Base-by-base conservation (phyloP, 176 grass and related monocot genomes). In the Triticum timopheevii region DNA sequence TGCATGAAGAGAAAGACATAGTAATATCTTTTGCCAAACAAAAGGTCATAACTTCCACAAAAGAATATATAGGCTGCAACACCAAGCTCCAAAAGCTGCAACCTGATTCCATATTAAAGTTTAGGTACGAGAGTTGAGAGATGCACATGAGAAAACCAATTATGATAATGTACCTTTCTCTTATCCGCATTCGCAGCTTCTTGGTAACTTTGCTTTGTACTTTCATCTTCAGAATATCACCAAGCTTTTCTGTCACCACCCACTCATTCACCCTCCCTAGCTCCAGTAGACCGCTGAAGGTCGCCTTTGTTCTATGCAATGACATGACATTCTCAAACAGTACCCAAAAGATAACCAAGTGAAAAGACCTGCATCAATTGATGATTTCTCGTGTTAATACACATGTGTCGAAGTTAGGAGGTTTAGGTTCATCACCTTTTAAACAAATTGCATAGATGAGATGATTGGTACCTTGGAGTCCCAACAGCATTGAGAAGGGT, bases 251-350 rank as follows among this genome's bases (percentile, higher is more conserved):
- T 38, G 94, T 96, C 78, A 96, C 94, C 77, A 96, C 91, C 91
- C 94, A 96, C 80, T 96, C 91, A 13, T 96, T 96, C 66, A 93
- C 94, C 73, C 91, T 88, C 62, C 92, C 92, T 69, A 87, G 76
- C 90, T 96, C 94, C 56, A 96, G 45, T 50, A 96, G 69, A 17
- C 91, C 91, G 3, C 90, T 96, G 25, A 96, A 85, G 67, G 94
- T 96, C 27, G 94, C 91, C 76, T 90, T 96, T 42, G 91, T 96
- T 88, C 94, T 93, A 84, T 96, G 94, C 56, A 96, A 54, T n/a
- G 94, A 96, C 94, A 96, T 96, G 24, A 93, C 94, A 86, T 96
- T 96, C 89, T 96, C 94, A 36, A 96, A 96, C 17, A 96, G 91
- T 54, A 92, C 83, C 94, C 94, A 96, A 50, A 96, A 93, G 24